phyloP scores from a whole-genome alignment of 1,284 basidiomycete genomes.

The Tranzscheliella williamsii region DNA sequence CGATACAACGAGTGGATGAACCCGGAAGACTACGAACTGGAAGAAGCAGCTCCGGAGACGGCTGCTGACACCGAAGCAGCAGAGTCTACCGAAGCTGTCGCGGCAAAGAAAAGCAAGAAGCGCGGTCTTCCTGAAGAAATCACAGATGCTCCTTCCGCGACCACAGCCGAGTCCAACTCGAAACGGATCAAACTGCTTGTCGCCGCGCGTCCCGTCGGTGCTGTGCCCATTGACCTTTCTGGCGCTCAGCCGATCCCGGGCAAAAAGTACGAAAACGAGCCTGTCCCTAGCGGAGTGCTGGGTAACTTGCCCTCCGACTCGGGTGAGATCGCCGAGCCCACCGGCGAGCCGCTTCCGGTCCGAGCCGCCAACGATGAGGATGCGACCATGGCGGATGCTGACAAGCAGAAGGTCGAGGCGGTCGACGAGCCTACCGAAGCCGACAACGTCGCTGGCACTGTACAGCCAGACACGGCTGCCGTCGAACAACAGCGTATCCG shows the following conservation, averaged over 20 bases:
- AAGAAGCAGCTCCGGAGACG: constrained; percentile 20
- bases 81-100: constrained; percentile 1
- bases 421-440: constrained; percentile 75
- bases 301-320: constrained; percentile 54
- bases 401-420: constrained; percentile 53
- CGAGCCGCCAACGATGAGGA: constrained; percentile 46
- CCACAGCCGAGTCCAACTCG: constrained; percentile 25
- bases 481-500: constrained; percentile 75
- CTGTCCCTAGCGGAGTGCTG: constrained; percentile 48
- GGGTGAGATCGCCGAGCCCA: constrained; percentile 11
- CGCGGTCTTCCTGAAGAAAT: constrained; percentile 57
- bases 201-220: constrained; percentile 49
- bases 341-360: constrained; percentile 30
- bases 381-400: constrained; percentile 43
- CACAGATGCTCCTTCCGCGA: constrained; percentile 36
- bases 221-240: constrained; percentile 55
- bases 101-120: constrained; percentile 41
- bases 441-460: constrained; percentile 25
- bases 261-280: constrained; percentile 59
- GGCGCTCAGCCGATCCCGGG: constrained; percentile 56
- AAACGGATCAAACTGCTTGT: constrained; percentile 59
- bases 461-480: constrained; percentile 70
- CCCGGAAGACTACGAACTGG: constrained; percentile 59
- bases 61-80: constrained; percentile 19
- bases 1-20: constrained; percentile 61